These are phyloP conservation scores for Puccinia hordei DNA, from an alignment of 1,284 basidiomycete genomes.

Conservation along the genomic window DNA sequence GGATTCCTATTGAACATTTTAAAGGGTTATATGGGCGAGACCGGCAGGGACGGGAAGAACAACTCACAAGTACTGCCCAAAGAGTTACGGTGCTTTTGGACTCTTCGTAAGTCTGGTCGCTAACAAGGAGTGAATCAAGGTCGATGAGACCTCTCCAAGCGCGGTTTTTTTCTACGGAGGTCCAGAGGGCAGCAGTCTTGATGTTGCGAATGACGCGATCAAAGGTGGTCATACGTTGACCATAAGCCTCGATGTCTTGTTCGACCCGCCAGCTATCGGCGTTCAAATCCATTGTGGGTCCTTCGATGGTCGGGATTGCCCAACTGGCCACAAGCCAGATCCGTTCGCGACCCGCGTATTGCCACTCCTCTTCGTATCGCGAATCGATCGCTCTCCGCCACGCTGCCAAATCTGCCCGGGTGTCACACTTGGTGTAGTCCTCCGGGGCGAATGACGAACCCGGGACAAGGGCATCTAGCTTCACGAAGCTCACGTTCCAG, in stretches of 20 bases:
- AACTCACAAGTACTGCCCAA: conserved; percentile 44
- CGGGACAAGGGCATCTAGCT: conserved; percentile 41
- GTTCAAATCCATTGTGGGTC: neutral
- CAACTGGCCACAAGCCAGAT: conserved; percentile 44
- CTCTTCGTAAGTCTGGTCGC: conserved; percentile 20
- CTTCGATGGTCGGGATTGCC: conserved; percentile 14
- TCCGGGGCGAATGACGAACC: conserved; percentile 30
- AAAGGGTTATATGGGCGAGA: too few species aligned
- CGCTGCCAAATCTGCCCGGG: conserved; percentile 25
- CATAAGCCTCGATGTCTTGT: conserved; percentile 41
- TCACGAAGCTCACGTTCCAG: conserved; percentile 47
- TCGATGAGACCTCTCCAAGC: conserved; percentile 24
- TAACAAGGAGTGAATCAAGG: conserved; percentile 28
- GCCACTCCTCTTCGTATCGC: conserved; percentile 27
- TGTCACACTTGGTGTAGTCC: neutral
- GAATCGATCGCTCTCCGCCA: conserved; percentile 37
- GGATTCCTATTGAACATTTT: too few species aligned
- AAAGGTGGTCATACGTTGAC: conserved; percentile 44
- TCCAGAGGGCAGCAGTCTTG: conserved; percentile 31
- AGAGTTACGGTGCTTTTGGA: conserved; percentile 31
- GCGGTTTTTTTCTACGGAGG: conserved; percentile 13
- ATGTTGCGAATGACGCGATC: conserved; percentile 38
- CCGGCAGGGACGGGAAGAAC: too few species aligned
- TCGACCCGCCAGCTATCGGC: conserved; percentile 36
- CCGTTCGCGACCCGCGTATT: conserved; percentile 17